Evolutionary conservation across 495 filamentous ascomycete genomes (phyloP).

Genomic region (Diplogelasinospora grovesii): DNA sequence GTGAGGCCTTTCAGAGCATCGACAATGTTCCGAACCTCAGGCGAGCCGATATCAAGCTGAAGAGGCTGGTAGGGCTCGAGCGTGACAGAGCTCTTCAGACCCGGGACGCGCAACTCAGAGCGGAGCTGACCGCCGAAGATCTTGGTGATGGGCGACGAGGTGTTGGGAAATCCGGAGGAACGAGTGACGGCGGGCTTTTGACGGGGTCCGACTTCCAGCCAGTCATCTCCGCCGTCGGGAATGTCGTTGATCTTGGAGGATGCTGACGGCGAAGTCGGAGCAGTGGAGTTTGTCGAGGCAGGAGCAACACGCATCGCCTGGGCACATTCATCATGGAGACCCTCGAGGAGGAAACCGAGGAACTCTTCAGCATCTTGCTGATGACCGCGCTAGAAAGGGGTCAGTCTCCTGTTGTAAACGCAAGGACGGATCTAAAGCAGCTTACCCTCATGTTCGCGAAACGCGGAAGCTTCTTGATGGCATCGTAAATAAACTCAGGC

Average conservation of each 20-base stretch:
- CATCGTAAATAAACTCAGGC: constrained; percentile 92
- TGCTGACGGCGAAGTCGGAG: constrained; percentile 29
- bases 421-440: constrained; percentile 6
- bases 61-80: constrained; percentile 90
- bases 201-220: constrained; percentile 91
- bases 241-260: constrained; percentile 31
- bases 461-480: constrained; percentile 75
- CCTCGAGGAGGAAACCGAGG: constrained; percentile 85
- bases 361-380: constrained; percentile 99
- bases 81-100: constrained; percentile 83
- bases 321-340: constrained; percentile 86
- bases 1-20: constrained; percentile 86
- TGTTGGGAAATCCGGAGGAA: constrained; percentile 67
- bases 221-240: constrained; percentile 51
- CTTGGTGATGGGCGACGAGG: constrained; percentile 79
- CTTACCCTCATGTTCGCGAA: constrained; percentile 87
- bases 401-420: constrained; percentile 30
- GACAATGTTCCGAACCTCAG: constrained; percentile 79
- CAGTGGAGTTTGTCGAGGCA: constrained; percentile 35
- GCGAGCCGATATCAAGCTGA: constrained; percentile 85
- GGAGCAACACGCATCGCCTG: constrained; percentile 57
- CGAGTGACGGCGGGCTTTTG: constrained; percentile 83
- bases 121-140: constrained; percentile 92
- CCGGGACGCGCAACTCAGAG: constrained; percentile 81
- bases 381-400: constrained; percentile 66